phyloP scores from a whole-genome alignment of 2,329 filamentous ascomycete species.

The Dactylellina haptotyla region DNA sequence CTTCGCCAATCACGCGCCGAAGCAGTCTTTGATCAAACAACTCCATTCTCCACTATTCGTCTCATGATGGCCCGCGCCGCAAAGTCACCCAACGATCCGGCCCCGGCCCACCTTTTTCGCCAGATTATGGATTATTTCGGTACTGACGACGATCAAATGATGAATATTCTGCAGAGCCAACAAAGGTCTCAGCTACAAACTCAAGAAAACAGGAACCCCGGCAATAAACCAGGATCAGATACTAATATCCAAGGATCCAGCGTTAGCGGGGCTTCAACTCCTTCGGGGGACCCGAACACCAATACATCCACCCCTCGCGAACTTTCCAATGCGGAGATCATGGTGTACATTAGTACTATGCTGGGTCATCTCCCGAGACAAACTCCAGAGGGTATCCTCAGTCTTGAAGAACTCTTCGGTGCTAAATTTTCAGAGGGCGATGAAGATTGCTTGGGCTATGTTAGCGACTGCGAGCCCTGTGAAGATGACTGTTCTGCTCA shows the following conservation, averaged over 20 bases:
- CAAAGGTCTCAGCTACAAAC: constrained; percentile 5
- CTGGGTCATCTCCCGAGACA: constrained; percentile 20
- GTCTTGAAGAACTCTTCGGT: constrained; percentile 14
- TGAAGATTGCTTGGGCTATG: constrained; percentile 27
- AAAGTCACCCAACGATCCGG: constrained; percentile 28
- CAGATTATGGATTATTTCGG: constrained; percentile 50
- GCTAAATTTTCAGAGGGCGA: neutral
- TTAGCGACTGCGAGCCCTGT: constrained; percentile 43
- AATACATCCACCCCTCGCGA: neutral
- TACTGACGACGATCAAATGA: constrained; percentile 36
- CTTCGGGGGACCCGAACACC: neutral
- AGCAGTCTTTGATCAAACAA: constrained; percentile 41
- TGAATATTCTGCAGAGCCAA: constrained; percentile 13
- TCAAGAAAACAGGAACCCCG: constrained; percentile 10
- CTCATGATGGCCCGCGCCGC: constrained; percentile 46
- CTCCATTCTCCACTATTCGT: constrained; percentile 42
- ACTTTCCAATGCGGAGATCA: constrained; percentile 47
- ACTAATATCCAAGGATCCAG: neutral
- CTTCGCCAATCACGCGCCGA: constrained; percentile 39
- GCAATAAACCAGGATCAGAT: no score
- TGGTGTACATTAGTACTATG: constrained; percentile 48
- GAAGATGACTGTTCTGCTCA: constrained; percentile 1
- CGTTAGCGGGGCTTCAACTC: constrained; percentile 33
- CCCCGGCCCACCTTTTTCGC: constrained; percentile 29
- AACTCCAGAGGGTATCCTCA: neutral